phyloP scores from a whole-genome alignment of 169 alveolate genomes.

The Cytauxzoon felis region DNA sequence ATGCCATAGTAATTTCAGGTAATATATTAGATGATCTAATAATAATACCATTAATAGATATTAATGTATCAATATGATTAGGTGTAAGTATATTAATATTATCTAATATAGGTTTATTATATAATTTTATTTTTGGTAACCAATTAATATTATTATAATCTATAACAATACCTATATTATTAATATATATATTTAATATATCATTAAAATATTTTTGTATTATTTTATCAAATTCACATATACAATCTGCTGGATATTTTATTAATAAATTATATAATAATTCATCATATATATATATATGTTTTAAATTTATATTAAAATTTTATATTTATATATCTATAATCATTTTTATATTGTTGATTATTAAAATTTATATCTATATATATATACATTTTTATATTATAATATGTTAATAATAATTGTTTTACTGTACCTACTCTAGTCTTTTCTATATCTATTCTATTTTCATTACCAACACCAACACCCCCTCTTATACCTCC shows the following conservation, averaged over 20 bases:
- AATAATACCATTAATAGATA: slow-evolving; percentile 94
- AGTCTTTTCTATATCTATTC: too few relatives aligned
- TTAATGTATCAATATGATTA: slow-evolving; percentile 77
- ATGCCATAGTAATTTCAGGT: slow-evolving; percentile 98
- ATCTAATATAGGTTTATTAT: slow-evolving; percentile 66
- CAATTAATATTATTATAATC: slow-evolving; percentile 39
- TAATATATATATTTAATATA: slow-evolving; percentile 52
- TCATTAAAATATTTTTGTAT: slow-evolving; percentile 81
- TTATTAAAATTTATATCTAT: not conserved
- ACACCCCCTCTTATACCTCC: too few relatives aligned
- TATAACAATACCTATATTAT: slow-evolving; percentile 67
- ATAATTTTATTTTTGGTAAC: slow-evolving; percentile 71
- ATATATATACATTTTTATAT: too few relatives aligned
- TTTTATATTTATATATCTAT: slow-evolving; percentile 4
- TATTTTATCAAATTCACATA: slow-evolving; percentile 88
- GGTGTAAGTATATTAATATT: slow-evolving; percentile 76
- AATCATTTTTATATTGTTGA: not conserved
- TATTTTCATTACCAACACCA: too few relatives aligned
- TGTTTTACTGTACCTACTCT: too few relatives aligned
- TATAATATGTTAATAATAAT: too few relatives aligned
- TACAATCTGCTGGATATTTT: slow-evolving; percentile 91
- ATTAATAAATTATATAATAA: slow-evolving; percentile 81
- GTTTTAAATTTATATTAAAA: slow-evolving; percentile 82
- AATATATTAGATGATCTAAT: slow-evolving; percentile 91
- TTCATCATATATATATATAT: slow-evolving; percentile 80